Evolutionary conservation across 768 basidiomycete genomes (phyloP).

Genomic region (Trametes punicea): DNA sequence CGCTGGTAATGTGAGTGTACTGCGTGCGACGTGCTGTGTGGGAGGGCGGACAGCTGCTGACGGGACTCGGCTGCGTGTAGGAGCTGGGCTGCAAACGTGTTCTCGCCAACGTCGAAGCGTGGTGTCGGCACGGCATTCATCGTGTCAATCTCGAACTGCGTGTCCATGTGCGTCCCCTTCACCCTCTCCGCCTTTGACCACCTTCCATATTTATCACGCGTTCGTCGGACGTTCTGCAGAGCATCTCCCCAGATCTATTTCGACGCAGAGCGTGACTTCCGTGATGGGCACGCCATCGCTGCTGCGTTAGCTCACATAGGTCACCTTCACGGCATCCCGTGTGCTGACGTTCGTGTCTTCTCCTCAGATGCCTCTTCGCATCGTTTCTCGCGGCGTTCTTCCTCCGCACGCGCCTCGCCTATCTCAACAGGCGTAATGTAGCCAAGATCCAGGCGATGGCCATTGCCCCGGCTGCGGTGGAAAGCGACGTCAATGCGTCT

Average conservation of each 20-base stretch:
- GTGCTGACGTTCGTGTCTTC: no score
- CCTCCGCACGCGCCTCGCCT: constrained; percentile 42
- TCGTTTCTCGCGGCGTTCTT: constrained; percentile 42
- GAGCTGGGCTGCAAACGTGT: constrained; percentile 59
- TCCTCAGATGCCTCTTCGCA: constrained; percentile 40
- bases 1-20: constrained; percentile 53
- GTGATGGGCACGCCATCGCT: constrained; percentile 55
- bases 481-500: not conserved
- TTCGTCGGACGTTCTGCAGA: constrained; percentile 25
- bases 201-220: not conserved
- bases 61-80: constrained; percentile 25
- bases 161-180: constrained; percentile 48
- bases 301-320: constrained; percentile 43
- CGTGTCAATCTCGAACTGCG: constrained; percentile 55
- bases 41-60: not conserved
- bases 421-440: constrained; percentile 41
- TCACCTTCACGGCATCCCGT: no score
- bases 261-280: constrained; percentile 46
- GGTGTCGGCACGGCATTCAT: constrained; percentile 61
- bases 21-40: not conserved
- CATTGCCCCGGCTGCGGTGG: not conserved
- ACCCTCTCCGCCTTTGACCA: not conserved
- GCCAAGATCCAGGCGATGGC: constrained; percentile 28
- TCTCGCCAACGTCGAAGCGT: constrained; percentile 57
- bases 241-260: constrained; percentile 58